These are phyloP conservation scores for Huiozyma sinensis DNA, from an alignment of 805 yeast species.

Conservation along the genomic window DNA sequence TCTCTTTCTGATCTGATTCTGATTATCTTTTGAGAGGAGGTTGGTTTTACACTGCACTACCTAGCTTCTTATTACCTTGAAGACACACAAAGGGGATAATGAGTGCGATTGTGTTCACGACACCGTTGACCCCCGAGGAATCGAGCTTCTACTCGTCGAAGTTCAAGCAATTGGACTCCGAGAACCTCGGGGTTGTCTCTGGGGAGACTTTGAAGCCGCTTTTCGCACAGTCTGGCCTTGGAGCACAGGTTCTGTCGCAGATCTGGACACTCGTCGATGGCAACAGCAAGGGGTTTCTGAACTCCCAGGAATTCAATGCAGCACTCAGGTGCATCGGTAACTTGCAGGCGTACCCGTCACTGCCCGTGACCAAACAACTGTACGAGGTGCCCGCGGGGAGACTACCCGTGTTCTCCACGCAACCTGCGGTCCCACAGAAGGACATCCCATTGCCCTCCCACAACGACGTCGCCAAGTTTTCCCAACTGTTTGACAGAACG, in stretches of 20 bases:
- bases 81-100: constrained; percentile 2
- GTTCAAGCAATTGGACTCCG: constrained; percentile 72
- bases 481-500: constrained; percentile 65
- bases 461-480: constrained; percentile 50
- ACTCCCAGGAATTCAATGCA: constrained; percentile 66
- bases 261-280: constrained; percentile 93
- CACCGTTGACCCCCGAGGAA: constrained; percentile 59
- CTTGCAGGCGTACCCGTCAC: constrained; percentile 52
- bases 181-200: constrained; percentile 68
- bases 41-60: too few relatives aligned
- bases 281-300: constrained; percentile 76
- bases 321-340: constrained; percentile 88
- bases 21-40: too few relatives aligned
- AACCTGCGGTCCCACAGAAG: constrained; percentile 42
- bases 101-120: constrained; percentile 23
- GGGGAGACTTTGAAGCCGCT: constrained; percentile 80
- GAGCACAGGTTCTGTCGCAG: constrained; percentile 70
- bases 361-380: constrained; percentile 38
- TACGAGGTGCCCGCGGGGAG: constrained; percentile 19
- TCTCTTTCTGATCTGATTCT: too few relatives aligned
- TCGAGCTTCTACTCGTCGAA: constrained; percentile 60
- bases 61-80: too few relatives aligned
- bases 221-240: constrained; percentile 75
- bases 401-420: constrained; percentile 34
- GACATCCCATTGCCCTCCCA: constrained; percentile 43